Evolutionary conservation across 139 green algal species (phyloP), one percentile per base, ranked within the genome.

Genomic region (Marvania coccoides): DNA sequence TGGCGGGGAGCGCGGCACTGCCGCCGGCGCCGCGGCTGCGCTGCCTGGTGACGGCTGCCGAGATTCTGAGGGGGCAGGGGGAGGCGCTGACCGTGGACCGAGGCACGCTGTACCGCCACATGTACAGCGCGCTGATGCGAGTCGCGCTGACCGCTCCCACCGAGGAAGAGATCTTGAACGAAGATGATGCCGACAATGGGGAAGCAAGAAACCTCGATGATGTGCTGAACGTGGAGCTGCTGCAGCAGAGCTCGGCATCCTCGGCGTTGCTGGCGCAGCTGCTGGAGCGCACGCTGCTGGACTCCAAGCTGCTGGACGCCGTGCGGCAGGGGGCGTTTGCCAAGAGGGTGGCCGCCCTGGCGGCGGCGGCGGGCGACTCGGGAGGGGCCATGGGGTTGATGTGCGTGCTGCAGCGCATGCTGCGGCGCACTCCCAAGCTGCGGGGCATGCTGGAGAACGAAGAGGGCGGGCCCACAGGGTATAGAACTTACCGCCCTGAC

Each of bases 51-150:
- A 85, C 83, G 0, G 77, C 73, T 0, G 63, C 72, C 1, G 60
- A 85, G 56, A 83, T 92, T 40, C 61, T 90, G 37, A 61, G 62
- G 9, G 76, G 74, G 6, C 65, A 83, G 67, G 85, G 79, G 1
- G 85, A 89, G 57, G 79, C 85, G 15, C 74, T 93, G 23, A 90
- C 70, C 28, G 74, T 93, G 5, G 87, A 93, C 68, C 61, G 83
- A 5, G 33, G 60, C 14, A 74, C 66, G 2, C 75, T 92, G 45
- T 87, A 88, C 57, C 58, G 47, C 23, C 69, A 77, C 14, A 71
- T 89, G 34, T 89, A 91, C 58, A 40, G 69, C 37, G 73, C 70
- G 28, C 66, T 89, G 39, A 57, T 76, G 36, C 62, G 71, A 45
- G 63, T 76, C 5, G 62, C 70, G 3, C 54, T 83, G 29, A 37